phyloP scores from a whole-genome alignment of 148 eudicot genomes.

The Vaccinium vitisidaea region DNA sequence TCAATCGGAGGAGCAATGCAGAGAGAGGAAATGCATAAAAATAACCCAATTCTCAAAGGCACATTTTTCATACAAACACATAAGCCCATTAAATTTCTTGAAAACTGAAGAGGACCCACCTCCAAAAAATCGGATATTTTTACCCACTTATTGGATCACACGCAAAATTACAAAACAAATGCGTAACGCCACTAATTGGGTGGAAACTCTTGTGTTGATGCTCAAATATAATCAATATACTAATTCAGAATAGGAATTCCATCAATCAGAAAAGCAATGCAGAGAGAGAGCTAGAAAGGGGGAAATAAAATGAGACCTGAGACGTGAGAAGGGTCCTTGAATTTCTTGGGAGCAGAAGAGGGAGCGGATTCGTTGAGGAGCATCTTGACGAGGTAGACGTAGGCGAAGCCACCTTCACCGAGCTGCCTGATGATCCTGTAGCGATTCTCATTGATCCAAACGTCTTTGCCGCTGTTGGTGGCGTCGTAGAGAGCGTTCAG shows the following conservation, averaged over 20 bases:
- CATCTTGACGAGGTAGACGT: constrained; percentile 87
- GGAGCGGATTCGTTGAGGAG: constrained; percentile 47
- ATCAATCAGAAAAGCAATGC: not conserved
- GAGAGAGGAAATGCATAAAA: not conserved
- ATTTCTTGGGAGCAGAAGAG: constrained; percentile 38
- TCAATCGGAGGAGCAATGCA: not conserved
- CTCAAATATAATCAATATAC: not conserved
- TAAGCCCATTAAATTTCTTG: not conserved
- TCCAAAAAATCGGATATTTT: not conserved
- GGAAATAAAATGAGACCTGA: constrained; percentile 47
- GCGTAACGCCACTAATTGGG: not conserved
- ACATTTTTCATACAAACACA: not conserved
- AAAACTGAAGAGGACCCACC: not conserved
- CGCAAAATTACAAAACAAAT: not conserved
- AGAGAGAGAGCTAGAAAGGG: not conserved
- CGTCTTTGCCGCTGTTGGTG: constrained; percentile 76
- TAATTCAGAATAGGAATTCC: not conserved
- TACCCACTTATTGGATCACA: not conserved
- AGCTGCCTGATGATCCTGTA: constrained; percentile 75
- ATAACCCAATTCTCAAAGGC: not conserved
- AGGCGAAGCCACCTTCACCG: constrained; percentile 95
- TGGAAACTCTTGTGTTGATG: not conserved
- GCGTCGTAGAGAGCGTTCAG: constrained; percentile 87
- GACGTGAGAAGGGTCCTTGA: constrained; percentile 76
- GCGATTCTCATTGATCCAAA: constrained; percentile 94